A percentile compares a stretch with the other conserved stretches of the same genome.
Conservation (phyloP, 2,329 filamentous ascomycete genomes). For the Magnaporthiopsis incrustans region DNA sequence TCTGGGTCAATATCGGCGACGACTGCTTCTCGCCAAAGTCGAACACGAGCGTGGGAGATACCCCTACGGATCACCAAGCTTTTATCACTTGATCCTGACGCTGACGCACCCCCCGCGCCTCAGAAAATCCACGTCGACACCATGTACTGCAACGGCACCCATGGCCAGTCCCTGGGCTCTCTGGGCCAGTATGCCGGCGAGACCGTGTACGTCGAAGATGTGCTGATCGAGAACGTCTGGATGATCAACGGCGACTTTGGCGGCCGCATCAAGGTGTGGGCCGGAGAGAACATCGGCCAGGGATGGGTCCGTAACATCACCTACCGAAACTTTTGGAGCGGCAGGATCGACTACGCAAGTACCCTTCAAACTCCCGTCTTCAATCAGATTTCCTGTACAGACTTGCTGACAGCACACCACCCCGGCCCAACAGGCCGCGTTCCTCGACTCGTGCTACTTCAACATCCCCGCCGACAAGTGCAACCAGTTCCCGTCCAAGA, state of each 20-base stretch:
- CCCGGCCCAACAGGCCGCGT: neutral
- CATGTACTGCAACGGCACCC: constrained; percentile 48
- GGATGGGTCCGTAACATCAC: constrained; percentile 56
- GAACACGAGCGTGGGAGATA: constrained; percentile 36
- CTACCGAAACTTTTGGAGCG: constrained; percentile 51
- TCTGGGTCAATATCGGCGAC: constrained; percentile 42
- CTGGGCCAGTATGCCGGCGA: constrained; percentile 50
- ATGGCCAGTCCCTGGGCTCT: constrained; percentile 49
- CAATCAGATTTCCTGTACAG: neutral
- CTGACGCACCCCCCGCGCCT: no score
- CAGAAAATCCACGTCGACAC: constrained; percentile 39
- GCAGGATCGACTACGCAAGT: constrained; percentile 44
- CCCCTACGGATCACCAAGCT: neutral
- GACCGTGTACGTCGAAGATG: constrained; percentile 47
- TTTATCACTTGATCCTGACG: no score
- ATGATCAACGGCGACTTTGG: constrained; percentile 44
- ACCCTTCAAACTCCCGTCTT: neutral
- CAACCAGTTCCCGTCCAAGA: constrained; percentile 28
- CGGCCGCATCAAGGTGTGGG: constrained; percentile 54
- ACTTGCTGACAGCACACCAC: neutral
- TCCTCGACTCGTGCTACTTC: constrained; percentile 51
- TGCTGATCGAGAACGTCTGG: constrained; percentile 51
- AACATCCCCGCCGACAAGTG: constrained; percentile 9
- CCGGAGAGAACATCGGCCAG: constrained; percentile 47
- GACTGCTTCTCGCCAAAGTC: constrained; percentile 56